Evolutionary conservation across 2,329 filamentous ascomycete genomes (phyloP).

Genomic region (Magnaporthiopsis rhizophila): DNA sequence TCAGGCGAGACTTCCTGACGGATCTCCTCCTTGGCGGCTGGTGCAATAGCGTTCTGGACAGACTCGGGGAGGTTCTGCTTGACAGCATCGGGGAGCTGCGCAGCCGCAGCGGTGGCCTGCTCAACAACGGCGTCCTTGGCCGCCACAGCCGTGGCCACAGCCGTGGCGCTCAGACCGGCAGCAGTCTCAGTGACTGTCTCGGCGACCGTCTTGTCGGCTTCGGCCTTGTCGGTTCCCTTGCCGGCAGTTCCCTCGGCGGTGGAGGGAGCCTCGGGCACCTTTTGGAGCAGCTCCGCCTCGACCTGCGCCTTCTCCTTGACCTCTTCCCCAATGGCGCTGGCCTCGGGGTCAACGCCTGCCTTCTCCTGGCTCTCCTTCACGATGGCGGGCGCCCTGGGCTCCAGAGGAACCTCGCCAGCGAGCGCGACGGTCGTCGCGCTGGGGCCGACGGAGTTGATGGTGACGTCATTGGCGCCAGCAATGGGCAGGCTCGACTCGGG

Average conservation of each 20-base stretch:
- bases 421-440: conserved; percentile 60
- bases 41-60: conserved; percentile 39
- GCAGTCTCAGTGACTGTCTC: conserved; percentile 32
- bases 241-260: conserved; percentile 49
- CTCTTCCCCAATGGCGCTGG: conserved; percentile 55
- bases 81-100: conserved; percentile 44
- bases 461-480: conserved; percentile 29
- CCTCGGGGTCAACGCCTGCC: conserved; percentile 57
- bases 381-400: conserved; percentile 47
- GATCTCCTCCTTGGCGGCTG: conserved; percentile 32
- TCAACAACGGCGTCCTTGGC: conserved; percentile 32
- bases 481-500: conserved; percentile 79
- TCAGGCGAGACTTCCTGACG: conserved; percentile 38
- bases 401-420: conserved; percentile 58
- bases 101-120: conserved; percentile 29
- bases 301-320: conserved; percentile 64
- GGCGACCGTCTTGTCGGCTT: conserved; percentile 32
- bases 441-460: conserved; percentile 45
- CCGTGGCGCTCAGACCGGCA: conserved; percentile 25
- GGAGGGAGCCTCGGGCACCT: conserved; percentile 52
- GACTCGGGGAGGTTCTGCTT: conserved; percentile 42
- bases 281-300: conserved; percentile 62
- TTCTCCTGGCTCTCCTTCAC: conserved; percentile 67
- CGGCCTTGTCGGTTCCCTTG: conserved; percentile 44
- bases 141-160: conserved; percentile 19